Percentiles rank a stretch among this genome's conserved stretches.
phyloP scores from a whole-genome alignment of 192 early-diverging fungal species.

The Lunasporangiospora selenospora region DNA sequence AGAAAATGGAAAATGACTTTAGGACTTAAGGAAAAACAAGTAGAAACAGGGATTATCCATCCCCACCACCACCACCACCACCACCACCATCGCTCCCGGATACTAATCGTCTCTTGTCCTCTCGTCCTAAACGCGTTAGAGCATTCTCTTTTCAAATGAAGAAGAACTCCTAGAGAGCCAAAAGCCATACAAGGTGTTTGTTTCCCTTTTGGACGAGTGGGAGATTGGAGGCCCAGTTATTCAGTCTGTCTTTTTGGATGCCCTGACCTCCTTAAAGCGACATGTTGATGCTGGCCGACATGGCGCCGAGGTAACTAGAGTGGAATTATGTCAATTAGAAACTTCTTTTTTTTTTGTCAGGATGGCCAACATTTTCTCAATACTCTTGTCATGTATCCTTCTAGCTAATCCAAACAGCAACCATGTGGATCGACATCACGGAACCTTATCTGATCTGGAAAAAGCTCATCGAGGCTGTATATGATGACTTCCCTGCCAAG shows the following conservation, averaged over 20 bases:
- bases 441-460: conserved; percentile 88
- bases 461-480: conserved; percentile 64
- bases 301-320: conserved; percentile 55
- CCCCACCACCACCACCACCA: too few species aligned
- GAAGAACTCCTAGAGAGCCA: conserved; percentile 55
- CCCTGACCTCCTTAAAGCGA: conserved; percentile 69
- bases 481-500: conserved; percentile 49
- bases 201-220: conserved; percentile 87
- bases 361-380: too few species aligned
- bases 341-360: neutral
- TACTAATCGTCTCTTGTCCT: too few species aligned
- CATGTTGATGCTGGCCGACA: conserved; percentile 52
- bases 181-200: conserved; percentile 79
- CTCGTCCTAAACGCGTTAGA: too few species aligned
- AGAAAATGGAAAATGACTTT: too few species aligned
- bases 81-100: too few species aligned
- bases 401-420: conserved; percentile 80
- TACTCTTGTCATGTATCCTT: too few species aligned
- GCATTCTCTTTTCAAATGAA: conserved; percentile 33
- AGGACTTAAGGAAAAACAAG: too few species aligned
- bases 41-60: too few species aligned
- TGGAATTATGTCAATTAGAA: neutral
- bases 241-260: conserved; percentile 73
- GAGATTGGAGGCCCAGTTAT: conserved; percentile 83
- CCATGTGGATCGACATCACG: conserved; percentile 92